These are phyloP conservation scores for Quercus suber DNA, from an alignment of 306 rosid species.

Conservation along the genomic window DNA sequence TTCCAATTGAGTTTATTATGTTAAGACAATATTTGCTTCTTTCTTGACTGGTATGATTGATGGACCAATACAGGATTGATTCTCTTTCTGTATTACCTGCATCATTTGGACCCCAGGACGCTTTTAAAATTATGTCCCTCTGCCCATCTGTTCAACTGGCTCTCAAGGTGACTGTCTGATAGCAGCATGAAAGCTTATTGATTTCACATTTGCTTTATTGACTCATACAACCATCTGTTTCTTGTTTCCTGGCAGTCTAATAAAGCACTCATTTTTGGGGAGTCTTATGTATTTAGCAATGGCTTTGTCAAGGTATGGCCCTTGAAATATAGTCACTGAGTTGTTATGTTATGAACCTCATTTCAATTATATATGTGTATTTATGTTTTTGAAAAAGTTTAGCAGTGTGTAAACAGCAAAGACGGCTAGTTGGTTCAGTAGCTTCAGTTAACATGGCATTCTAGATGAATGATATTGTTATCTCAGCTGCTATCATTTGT, in stretches of 20 bases:
- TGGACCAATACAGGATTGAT: conserved; percentile 67
- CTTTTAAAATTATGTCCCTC: conserved; percentile 70
- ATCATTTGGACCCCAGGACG: conserved; percentile 89
- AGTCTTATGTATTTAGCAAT: conserved; percentile 69
- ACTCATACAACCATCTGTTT: conserved; percentile 23
- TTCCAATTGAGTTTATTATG: background rate
- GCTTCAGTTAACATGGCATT: background rate
- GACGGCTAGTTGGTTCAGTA: background rate
- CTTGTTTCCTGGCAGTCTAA: conserved; percentile 68
- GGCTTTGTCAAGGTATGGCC: conserved; percentile 72
- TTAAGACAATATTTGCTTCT: background rate
- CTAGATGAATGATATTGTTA: background rate
- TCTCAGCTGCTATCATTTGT: background rate
- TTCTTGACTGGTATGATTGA: conserved; percentile 7
- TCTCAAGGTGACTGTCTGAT: conserved; percentile 61
- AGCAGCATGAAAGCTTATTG: conserved; percentile 21
- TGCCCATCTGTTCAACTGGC: conserved; percentile 85
- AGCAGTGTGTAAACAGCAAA: background rate
- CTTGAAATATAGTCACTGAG: conserved; percentile 18
- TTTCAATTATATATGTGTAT: background rate
- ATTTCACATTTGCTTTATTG: background rate
- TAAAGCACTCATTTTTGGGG: conserved; percentile 79
- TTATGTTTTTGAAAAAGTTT: background rate
- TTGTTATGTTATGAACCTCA: conserved; percentile 14
- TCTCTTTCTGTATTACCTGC: conserved; percentile 83